Evolutionary conservation across 441 rosid genomes (phyloP).

Genomic region (Populus hybrid): DNA sequence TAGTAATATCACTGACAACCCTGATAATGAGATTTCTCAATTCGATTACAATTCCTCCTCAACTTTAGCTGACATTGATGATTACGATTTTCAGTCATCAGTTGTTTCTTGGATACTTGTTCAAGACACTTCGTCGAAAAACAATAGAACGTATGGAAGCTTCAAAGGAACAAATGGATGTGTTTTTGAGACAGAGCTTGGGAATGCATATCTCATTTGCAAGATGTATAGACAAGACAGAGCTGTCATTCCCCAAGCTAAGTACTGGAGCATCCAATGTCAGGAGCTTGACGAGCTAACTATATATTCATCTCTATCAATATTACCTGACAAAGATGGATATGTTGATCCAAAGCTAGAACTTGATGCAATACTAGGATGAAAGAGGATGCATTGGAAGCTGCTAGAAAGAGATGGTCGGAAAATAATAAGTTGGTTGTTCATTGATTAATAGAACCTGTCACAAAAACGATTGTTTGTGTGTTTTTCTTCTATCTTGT

Average conservation of each 20-base stretch:
- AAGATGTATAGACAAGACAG: conserved; percentile 1
- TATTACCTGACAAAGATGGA: conserved; percentile 27
- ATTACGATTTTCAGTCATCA: conserved; percentile 49
- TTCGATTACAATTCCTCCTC: conserved; percentile 25
- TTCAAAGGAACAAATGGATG: conserved; percentile 27
- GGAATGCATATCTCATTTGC: conserved; percentile 21
- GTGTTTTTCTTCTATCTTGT: background rate
- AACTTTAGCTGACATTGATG: conserved; percentile 36
- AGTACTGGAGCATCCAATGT: conserved; percentile 22
- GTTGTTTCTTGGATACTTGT: conserved; percentile 40
- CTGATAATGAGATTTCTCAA: conserved; percentile 11
- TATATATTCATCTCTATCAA: conserved; percentile 21
- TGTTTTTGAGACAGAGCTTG: conserved; percentile 28
- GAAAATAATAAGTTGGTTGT: conserved; percentile 27
- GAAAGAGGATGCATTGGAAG: conserved; percentile 50
- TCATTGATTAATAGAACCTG: conserved; percentile 12
- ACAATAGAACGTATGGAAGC: conserved; percentile 30
- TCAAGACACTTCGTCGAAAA: conserved; percentile 33
- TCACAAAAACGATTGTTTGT: background rate
- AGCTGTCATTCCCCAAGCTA: conserved; percentile 22
- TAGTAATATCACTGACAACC: conserved; percentile 4
- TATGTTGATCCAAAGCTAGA: conserved; percentile 38
- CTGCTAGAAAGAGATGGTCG: conserved; percentile 45
- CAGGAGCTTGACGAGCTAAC: conserved; percentile 28
- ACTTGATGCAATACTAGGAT: conserved; percentile 35